These are phyloP conservation scores for Nitzschia putrida DNA, from an alignment of 108 stramenopile species.

Conservation along the genomic window DNA sequence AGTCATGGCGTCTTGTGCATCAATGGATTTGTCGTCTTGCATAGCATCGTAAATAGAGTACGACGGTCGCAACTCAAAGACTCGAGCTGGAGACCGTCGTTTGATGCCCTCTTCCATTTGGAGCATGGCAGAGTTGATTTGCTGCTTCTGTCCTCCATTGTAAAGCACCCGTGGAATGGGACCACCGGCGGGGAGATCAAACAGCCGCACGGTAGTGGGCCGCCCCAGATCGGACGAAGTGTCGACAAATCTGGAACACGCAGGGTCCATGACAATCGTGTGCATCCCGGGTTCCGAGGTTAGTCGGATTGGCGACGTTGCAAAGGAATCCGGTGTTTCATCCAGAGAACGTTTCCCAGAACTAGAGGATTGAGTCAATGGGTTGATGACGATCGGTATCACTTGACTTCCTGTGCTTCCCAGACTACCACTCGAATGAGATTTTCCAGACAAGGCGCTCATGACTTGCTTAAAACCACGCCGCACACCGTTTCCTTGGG, in stretches of 20 bases:
- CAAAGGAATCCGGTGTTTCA: slow-evolving; percentile 2
- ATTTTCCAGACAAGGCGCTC: slow-evolving; percentile 45
- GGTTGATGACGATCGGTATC: not conserved
- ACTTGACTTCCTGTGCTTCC: slow-evolving; percentile 5
- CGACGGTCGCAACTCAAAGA: slow-evolving; percentile 18
- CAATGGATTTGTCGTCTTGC: slow-evolving; percentile 46
- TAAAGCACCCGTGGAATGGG: slow-evolving; percentile 11
- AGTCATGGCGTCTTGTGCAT: slow-evolving; percentile 16
- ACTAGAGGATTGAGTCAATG: not conserved
- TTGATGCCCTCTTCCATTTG: slow-evolving; percentile 2
- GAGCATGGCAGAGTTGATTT: not conserved
- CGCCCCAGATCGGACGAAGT: slow-evolving; percentile 60
- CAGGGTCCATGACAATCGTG: slow-evolving; percentile 66
- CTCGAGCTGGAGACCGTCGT: slow-evolving; percentile 7
- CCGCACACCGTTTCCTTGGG: slow-evolving; percentile 45
- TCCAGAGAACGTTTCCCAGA: slow-evolving; percentile 1
- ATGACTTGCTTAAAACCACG: slow-evolving; percentile 60
- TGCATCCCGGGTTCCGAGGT: slow-evolving; percentile 67
- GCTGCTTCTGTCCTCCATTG: slow-evolving; percentile 11
- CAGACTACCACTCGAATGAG: slow-evolving; percentile 5
- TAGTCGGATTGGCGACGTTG: slow-evolving; percentile 44
- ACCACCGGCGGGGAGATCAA: slow-evolving; percentile 42
- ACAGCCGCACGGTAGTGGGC: slow-evolving; percentile 54
- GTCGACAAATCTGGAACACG: slow-evolving; percentile 59
- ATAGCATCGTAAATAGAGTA: slow-evolving; percentile 50